Percentiles rank a stretch among this genome's conserved stretches.
These are phyloP conservation scores for Ganoderma sinense DNA, from an alignment of 1,284 basidiomycete species.

Conservation along the genomic window DNA sequence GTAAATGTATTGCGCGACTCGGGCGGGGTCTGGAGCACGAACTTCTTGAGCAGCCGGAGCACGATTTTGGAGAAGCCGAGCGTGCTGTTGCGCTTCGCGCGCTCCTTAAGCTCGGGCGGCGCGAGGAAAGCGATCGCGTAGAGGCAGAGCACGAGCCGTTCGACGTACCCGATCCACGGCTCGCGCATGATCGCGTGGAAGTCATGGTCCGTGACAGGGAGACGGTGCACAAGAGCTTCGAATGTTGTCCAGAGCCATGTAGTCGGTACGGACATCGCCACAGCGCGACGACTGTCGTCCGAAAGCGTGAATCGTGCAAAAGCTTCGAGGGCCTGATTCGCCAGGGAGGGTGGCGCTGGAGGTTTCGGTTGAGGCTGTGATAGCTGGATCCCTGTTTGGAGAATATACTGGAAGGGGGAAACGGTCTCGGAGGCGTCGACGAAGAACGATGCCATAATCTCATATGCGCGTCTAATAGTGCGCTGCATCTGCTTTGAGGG, in stretches of 20 bases:
- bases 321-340: conserved; percentile 84
- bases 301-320: conserved; percentile 80
- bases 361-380: conserved; percentile 47
- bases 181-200: conserved; percentile 72
- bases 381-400: conserved; percentile 55
- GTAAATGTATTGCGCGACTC: conserved; percentile 64
- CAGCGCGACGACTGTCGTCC: conserved; percentile 83
- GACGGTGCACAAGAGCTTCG: conserved; percentile 76
- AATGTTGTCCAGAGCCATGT: conserved; percentile 70
- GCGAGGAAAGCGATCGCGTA: conserved; percentile 91
- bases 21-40: conserved; percentile 54
- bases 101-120: conserved; percentile 74
- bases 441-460: conserved; percentile 80
- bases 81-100: conserved; percentile 65
- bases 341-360: conserved; percentile 59
- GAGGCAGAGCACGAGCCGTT: conserved; percentile 81
- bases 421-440: conserved; percentile 74
- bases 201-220: conserved; percentile 83
- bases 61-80: conserved; percentile 70
- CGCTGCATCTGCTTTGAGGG: conserved; percentile 45
- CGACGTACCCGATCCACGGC: conserved; percentile 80
- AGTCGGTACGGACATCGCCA: conserved; percentile 68
- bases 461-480: conserved; percentile 66
- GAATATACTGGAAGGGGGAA: conserved; percentile 63
- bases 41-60: conserved; percentile 70